phyloP scores from a whole-genome alignment of 331 rosid genomes.

The Malus hybrid region DNA sequence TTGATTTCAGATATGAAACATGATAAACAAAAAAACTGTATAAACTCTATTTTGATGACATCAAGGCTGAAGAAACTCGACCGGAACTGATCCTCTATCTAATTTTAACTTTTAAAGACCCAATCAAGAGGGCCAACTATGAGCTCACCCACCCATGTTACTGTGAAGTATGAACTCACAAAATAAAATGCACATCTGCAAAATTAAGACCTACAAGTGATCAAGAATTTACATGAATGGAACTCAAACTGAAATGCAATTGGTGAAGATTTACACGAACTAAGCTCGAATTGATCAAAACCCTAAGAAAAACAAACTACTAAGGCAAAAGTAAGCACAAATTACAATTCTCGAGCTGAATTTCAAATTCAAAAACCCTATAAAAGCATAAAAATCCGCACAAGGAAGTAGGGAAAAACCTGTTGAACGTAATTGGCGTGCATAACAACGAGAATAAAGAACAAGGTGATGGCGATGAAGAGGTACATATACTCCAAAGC shows the following conservation, averaged over 20 bases:
- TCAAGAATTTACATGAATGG: background rate
- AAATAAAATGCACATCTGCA: background rate
- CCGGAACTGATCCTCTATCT: background rate
- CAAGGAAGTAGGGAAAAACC: slow-evolving; percentile 23
- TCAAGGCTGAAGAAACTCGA: background rate
- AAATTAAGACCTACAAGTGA: background rate
- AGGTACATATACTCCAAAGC: slow-evolving; percentile 72
- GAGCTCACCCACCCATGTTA: background rate
- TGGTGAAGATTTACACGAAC: background rate
- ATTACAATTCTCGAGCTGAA: background rate
- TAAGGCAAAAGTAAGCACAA: background rate
- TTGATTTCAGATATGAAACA: background rate
- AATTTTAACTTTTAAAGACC: background rate
- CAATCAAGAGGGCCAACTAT: background rate
- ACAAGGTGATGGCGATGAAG: slow-evolving; percentile 69
- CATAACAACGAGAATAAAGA: slow-evolving; percentile 90
- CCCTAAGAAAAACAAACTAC: background rate
- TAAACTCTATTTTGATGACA: no score
- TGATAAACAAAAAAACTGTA: background rate
- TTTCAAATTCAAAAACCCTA: slow-evolving; percentile 18
- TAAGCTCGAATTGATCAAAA: background rate
- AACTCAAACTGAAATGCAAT: background rate
- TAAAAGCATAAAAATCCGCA: background rate
- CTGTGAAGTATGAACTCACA: background rate
- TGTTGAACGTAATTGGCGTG: slow-evolving; percentile 98